Evolutionary conservation across 1,139 yeast species (phyloP).

Genomic region (Candida frijolesensis): DNA sequence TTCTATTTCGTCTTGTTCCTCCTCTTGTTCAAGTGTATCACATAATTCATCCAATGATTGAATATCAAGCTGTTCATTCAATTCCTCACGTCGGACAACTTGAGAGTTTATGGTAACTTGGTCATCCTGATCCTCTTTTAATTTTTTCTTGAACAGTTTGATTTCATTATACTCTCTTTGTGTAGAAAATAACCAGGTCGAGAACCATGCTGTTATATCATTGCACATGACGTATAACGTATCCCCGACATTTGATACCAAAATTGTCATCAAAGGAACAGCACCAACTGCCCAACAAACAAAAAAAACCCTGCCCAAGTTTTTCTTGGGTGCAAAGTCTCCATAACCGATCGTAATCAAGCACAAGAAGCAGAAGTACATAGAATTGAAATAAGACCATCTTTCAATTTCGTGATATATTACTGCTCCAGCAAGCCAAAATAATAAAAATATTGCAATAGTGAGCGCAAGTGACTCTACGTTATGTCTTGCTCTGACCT

Average conservation of each 20-base stretch:
- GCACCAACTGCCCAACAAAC: slow-evolving; percentile 80
- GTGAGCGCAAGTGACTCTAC: slow-evolving; percentile 41
- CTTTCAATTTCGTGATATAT: slow-evolving; percentile 58
- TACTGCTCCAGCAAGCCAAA: slow-evolving; percentile 74
- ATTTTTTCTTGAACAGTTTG: slow-evolving; percentile 9
- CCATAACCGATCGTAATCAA: slow-evolving; percentile 87
- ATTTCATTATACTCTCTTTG: slow-evolving; percentile 11
- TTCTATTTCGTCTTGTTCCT: neutral
- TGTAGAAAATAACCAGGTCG: slow-evolving; percentile 15
- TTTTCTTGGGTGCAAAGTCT: slow-evolving; percentile 60
- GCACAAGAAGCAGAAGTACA: slow-evolving; percentile 75
- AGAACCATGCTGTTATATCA: slow-evolving; percentile 19
- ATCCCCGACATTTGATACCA: slow-evolving; percentile 75
- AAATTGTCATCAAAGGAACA: slow-evolving; percentile 82
- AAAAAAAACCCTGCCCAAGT: slow-evolving; percentile 73
- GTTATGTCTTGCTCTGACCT: slow-evolving; percentile 33
- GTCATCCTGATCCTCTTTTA: slow-evolving; percentile 19
- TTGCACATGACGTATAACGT: slow-evolving; percentile 44
- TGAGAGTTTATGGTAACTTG: slow-evolving; percentile 12
- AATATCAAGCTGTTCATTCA: slow-evolving; percentile 11
- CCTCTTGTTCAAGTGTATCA: slow-evolving; percentile 3
- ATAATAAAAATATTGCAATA: slow-evolving; percentile 49
- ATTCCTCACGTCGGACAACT: slow-evolving; percentile 11
- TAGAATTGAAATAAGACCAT: slow-evolving; percentile 70
- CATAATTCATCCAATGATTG: slow-evolving; percentile 8